Evolutionary conservation across 352 stramenopile genomes (phyloP), one percentile per base, ranked within the genome.

Genomic region (Blastocystis sp.): DNA sequence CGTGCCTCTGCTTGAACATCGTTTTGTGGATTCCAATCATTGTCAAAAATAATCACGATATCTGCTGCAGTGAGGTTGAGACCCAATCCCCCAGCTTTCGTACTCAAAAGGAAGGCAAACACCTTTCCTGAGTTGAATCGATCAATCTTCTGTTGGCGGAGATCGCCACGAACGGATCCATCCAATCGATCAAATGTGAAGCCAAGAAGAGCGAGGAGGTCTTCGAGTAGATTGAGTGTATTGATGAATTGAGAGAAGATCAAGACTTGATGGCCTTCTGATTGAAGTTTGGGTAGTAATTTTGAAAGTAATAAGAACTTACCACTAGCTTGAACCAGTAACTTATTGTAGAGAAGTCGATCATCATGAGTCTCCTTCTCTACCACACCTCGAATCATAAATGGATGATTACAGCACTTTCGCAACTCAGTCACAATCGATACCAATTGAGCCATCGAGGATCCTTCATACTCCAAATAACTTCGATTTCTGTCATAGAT

Each of bases 401-500:
- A 99, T 15, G 98, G 98, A 90, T 99, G 97, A 90, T 99, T 99
- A 92, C 97, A 99, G 92, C 96, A 99, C 92, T 99, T 99, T 79
- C 97, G 93, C 70, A 99, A 92, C 90, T 99, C 96, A 96, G 99
- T 99, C 56, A 89, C 66, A 64, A 89, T 89, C 13, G 40, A 76
- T 24, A 89, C 66, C 22, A 89, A 57, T 42, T 90, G 88, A 27
- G 78, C 78, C 66, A 79, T 76, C 11, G 35, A 68, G 11, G 53
- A 76, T 22, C 78, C 78, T 95, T 96, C 78, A 24, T 62, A 76
- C 44, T 89, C 78, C 59, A 97, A 91, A 80, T 96, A 97, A 24
- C 93, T 93, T 13, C 94, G 93, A 81, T 99, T 99, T 53, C 97
- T 95, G 92, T 99, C 97, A 90, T 99, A 99, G 82, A 99, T 99